Base-by-base conservation (phyloP, 2,329 filamentous ascomycete genomes). In the Dactylonectria estremocensis region DNA sequence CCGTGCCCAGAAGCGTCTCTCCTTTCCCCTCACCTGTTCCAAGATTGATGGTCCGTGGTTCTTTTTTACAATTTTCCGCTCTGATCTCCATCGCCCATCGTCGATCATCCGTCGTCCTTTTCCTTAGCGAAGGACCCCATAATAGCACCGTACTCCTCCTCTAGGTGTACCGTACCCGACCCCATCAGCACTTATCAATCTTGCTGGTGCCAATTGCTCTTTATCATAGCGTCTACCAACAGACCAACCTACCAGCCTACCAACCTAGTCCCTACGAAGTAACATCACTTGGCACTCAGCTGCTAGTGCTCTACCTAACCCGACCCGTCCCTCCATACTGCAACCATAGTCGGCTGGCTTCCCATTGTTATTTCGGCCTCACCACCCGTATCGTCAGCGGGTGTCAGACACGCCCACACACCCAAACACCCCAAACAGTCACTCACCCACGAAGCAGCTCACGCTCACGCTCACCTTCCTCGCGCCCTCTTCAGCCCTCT, bases 131-230 rank as follows among this genome's bases (percentile, higher is more conserved):
- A 50, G 48, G 20, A 59, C 53, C 46, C 64, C 58, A 61, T 66
- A 59, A 56, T 55, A 50, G 31, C 50, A 45, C 24, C 55, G 55
- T 50, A 13, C 31, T 49, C 61, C 55, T 65, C 37, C 56, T 53
- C 53, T 53, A 53, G 53, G 57, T 56, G 50, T 40, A 16, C 56
- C 50, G 57, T 61, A 45, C 54, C 64, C 45, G 63, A 53, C 50
- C 33, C 52, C 56, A 54, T 52, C 49, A 61, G 45, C 37, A 58
- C 64, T 66, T 66, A 66, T 66, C 64, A 66, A 66, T 66, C 64
- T 61, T 53, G 52, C 46, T 35, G 11, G 31, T 18, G 18, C 53
- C 57, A 53, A 40, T 22, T 58, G 52, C 46, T 61, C 52, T 35
- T 20, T 56, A 20, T 24, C 49, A 46, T 20, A 61, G 56, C 35